Percentiles rank a stretch among this genome's conserved stretches.
Conservation (phyloP, 129 eudicot genomes). For the Pseudognaphalium luteoalbum region DNA sequence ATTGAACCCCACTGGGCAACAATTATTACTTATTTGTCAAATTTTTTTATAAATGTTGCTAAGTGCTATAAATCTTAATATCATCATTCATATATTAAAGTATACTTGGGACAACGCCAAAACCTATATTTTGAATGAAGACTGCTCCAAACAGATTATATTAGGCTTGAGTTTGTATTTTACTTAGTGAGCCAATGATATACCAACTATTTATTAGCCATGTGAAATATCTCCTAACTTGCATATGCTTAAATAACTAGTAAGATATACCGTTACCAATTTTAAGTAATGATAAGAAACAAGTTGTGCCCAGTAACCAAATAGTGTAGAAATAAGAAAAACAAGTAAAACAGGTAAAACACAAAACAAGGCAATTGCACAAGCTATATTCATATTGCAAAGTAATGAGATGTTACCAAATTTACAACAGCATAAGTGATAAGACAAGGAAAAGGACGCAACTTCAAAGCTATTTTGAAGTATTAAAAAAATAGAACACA, state of each 20-base stretch:
- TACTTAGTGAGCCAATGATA: background rate
- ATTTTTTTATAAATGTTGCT: too few relatives aligned
- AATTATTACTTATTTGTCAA: too few relatives aligned
- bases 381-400: slow-evolving; percentile 42
- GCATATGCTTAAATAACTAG: background rate
- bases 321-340: background rate
- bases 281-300: background rate
- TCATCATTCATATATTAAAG: too few relatives aligned
- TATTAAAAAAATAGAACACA: slow-evolving; percentile 5
- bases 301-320: slow-evolving; percentile 10
- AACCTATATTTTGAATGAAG: too few relatives aligned
- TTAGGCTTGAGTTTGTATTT: background rate
- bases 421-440: slow-evolving; percentile 54
- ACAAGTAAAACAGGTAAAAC: background rate
- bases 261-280: background rate
- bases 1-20: too few relatives aligned
- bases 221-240: background rate
- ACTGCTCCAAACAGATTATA: too few relatives aligned
- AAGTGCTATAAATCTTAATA: too few relatives aligned
- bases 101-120: too few relatives aligned
- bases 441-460: slow-evolving; percentile 15
- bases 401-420: slow-evolving; percentile 54
- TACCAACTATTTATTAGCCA: background rate
- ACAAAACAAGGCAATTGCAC: slow-evolving; percentile 5
- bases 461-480: slow-evolving; percentile 40